These are phyloP conservation scores for Penicillium sclerotigenum DNA, from an alignment of 2,329 filamentous ascomycete species.

Conservation along the genomic window DNA sequence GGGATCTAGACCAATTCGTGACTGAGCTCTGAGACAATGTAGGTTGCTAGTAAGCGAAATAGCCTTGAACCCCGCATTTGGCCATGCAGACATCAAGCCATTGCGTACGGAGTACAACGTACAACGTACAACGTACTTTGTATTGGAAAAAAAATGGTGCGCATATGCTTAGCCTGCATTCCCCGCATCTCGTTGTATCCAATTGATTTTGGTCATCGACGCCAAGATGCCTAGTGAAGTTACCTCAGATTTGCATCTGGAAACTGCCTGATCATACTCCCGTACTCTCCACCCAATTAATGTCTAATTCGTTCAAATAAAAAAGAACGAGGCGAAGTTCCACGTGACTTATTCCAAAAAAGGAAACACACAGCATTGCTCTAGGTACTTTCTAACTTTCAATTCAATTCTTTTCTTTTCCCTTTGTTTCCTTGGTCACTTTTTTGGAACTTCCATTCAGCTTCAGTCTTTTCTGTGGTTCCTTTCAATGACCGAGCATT, in stretches of 20 bases:
- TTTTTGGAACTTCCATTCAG: not conserved
- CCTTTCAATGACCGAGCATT: not conserved
- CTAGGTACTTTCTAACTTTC: not conserved
- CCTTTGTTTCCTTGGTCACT: not conserved
- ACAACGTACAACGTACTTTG: not conserved
- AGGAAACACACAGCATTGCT: conserved; percentile 14
- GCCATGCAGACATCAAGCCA: not conserved
- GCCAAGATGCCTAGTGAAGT: not conserved
- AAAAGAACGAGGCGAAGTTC: not conserved
- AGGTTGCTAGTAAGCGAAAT: not conserved
- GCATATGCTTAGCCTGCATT: conserved; percentile 1
- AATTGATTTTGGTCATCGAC: not conserved
- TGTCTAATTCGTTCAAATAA: not conserved
- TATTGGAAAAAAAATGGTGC: not conserved
- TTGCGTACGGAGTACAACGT: not conserved
- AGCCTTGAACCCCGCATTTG: not conserved
- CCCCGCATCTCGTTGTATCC: conserved; percentile 1
- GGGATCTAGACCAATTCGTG: not conserved
- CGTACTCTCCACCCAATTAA: not conserved
- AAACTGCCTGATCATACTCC: not conserved
- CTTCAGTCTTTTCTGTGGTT: not conserved
- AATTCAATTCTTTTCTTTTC: conserved; percentile 2
- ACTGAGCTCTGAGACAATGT: not conserved
- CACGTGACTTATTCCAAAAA: conserved; percentile 24
- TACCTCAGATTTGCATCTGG: not conserved